Evolutionary conservation across 768 basidiomycete species (phyloP).

Genomic region (Lentinula sp.): DNA sequence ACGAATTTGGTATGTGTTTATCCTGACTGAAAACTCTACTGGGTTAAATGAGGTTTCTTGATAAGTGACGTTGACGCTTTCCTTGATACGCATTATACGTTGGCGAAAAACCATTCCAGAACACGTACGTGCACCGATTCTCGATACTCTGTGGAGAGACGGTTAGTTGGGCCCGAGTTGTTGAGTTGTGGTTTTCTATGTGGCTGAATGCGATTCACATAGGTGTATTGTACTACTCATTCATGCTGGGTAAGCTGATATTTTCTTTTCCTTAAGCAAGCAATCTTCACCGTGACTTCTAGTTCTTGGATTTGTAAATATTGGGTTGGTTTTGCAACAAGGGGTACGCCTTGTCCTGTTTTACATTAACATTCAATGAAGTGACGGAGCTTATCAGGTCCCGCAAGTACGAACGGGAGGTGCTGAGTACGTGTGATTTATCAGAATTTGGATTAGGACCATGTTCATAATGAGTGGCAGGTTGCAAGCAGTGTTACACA

Average conservation of each 20-base stretch:
- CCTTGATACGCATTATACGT: conserved; percentile 11
- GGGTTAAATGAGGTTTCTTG: background rate
- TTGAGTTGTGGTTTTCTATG: background rate
- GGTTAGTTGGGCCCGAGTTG: conserved; percentile 6
- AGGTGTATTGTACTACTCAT: conserved; percentile 14
- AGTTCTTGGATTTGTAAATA: conserved; percentile 14
- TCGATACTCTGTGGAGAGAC: conserved; percentile 14
- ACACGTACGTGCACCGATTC: conserved; percentile 11
- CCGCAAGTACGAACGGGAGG: conserved; percentile 13
- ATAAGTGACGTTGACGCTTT: conserved; percentile 12
- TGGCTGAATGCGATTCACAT: background rate
- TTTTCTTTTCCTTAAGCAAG: background rate
- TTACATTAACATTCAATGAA: too few relatives aligned
- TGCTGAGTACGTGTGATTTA: conserved; percentile 10
- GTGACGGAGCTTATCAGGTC: background rate
- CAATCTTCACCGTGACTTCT: background rate
- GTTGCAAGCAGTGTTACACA: conserved; percentile 15
- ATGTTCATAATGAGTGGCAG: background rate
- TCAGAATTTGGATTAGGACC: background rate
- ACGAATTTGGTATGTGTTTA: conserved; percentile 11
- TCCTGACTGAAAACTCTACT: background rate
- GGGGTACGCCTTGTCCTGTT: conserved; percentile 3
- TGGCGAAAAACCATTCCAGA: conserved; percentile 11
- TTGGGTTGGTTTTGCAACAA: conserved; percentile 12
- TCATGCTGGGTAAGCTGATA: conserved; percentile 10